These are phyloP conservation scores for Pythium rhizo-oryzae DNA, from an alignment of 352 stramenopile species.

Conservation along the genomic window DNA sequence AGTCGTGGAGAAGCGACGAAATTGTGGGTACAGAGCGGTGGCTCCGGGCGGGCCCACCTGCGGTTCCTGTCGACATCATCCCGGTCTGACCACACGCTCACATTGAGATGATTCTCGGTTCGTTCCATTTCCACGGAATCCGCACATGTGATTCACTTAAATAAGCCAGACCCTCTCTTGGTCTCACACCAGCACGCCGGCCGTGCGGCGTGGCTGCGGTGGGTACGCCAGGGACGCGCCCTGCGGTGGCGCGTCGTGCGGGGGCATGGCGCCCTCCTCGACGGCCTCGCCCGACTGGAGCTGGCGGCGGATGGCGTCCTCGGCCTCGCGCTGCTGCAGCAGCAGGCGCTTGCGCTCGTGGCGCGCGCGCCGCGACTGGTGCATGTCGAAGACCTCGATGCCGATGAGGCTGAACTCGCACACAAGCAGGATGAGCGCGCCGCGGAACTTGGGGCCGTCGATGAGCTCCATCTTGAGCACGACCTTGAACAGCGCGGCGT, in stretches of 20 bases:
- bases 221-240: too few species aligned
- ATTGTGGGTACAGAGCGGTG: too few species aligned
- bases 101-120: neutral
- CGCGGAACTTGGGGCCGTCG: conserved; percentile 60
- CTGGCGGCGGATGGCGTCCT: conserved; percentile 22
- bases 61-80: neutral
- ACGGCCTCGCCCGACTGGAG: conserved; percentile 13
- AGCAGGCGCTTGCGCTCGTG: conserved; percentile 63
- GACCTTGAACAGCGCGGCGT: conserved; percentile 52
- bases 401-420: conserved; percentile 70
- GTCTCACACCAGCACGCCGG: neutral
- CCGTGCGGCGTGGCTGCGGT: neutral
- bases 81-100: neutral
- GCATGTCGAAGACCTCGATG: conserved; percentile 77
- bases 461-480: conserved; percentile 67
- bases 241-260: neutral
- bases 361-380: conserved; percentile 55
- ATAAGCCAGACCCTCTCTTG: neutral
- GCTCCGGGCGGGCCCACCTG: too few species aligned
- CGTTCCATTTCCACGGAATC: neutral
- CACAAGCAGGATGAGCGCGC: conserved; percentile 56
- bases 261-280: conserved; percentile 11
- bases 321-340: conserved; percentile 41
- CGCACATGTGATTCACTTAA: neutral
- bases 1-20: too few species aligned